Percentiles rank a stretch among this genome's conserved stretches.
These are phyloP conservation scores for Solanum verrucosum DNA, from an alignment of 257 asterid genomes.

Conservation along the genomic window DNA sequence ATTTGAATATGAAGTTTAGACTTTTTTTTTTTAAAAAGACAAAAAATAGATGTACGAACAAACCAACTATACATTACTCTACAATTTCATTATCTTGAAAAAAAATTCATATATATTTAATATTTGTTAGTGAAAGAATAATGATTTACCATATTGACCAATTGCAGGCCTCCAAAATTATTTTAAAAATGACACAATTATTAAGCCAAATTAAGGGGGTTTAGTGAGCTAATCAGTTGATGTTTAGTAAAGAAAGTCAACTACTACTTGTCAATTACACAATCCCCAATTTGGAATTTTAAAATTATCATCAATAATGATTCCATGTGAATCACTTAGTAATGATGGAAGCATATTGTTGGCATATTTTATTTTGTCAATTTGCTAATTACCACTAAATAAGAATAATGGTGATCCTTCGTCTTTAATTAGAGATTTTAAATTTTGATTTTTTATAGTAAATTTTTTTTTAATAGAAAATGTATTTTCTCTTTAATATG, in stretches of 20 bases:
- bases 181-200: not conserved
- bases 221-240: not conserved
- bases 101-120: not conserved
- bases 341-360: not conserved
- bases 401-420: not conserved
- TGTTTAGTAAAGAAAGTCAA: slow-evolving; percentile 4
- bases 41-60: not conserved
- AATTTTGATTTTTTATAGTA: not conserved
- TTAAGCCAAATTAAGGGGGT: not conserved
- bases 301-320: not conserved
- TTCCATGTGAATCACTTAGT: not conserved
- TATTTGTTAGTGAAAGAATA: not conserved
- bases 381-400: not conserved
- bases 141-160: not conserved
- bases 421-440: not conserved
- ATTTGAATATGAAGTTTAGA: not conserved
- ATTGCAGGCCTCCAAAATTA: not conserved
- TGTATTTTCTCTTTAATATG: not conserved
- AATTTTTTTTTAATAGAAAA: not conserved
- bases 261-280: slow-evolving; percentile 2
- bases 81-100: not conserved
- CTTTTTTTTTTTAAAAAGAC: not conserved
- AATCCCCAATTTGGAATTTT: slow-evolving; percentile 3
- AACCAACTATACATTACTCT: not conserved
- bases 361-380: not conserved